Evolutionary conservation across 2,329 filamentous ascomycete species (phyloP), one percentile per base, ranked within the genome.

Genomic region (Erysiphe pulchra): DNA sequence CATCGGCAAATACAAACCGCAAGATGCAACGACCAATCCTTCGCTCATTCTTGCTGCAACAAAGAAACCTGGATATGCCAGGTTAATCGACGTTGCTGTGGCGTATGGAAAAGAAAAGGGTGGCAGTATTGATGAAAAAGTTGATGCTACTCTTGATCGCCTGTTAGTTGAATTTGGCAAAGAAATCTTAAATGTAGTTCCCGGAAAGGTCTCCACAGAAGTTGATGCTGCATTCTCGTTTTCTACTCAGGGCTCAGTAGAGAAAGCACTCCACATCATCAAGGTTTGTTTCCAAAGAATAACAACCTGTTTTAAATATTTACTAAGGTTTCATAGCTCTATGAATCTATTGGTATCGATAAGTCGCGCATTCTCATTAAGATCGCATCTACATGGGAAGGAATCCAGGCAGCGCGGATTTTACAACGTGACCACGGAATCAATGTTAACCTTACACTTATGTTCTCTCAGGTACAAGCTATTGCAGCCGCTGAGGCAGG

Each of bases 1-100:
- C 65, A 98, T 98, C 65, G 86, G 73, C 71, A 94, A 95, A 73
- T 98, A 98, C 78, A 92, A 93, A 77, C 90, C 90, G 54, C 86
- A 98, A 73, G 90, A 98, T 82, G 90, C 90, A 61, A 98, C 90
- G 64, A 98, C 90, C 70, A 98, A 98, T 77, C 90, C 90, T 49
- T 95, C 90, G 52, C 74, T 98, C 63, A 95, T 98, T 66, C 80
- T 98, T 62, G 87, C 86, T 55, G 90, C 90, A 53, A 86, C 90
- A 62, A 95, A 98, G 75, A 95, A 95, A 77, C 61, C 82, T 62
- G 86, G 94, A 66, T 95, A 95, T 65, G 84, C 82, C 60, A 78
- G 79, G 65, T 70, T 95, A 61, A 92, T 94, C 57, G 86, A 95
- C 60, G 67, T 69, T 47, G 85, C 87, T 56, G 71, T 94, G 55